These are phyloP conservation scores for Boletus pseudopeckii DNA, from an alignment of 768 basidiomycete genomes.

Conservation along the genomic window DNA sequence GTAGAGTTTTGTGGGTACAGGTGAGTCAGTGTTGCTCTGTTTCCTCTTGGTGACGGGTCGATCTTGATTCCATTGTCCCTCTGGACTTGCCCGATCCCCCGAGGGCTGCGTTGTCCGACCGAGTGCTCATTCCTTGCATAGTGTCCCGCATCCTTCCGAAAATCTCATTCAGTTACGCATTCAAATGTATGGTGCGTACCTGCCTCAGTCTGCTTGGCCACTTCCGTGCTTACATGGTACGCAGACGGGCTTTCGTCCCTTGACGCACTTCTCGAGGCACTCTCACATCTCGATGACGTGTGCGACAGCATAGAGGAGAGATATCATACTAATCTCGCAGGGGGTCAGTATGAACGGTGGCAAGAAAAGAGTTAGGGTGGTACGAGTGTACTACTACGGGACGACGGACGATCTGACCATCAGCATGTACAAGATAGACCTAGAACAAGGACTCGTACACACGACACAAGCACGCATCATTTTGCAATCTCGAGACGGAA, in stretches of 20 bases:
- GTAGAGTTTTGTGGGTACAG: slow-evolving; percentile 99
- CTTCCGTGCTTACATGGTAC: background rate
- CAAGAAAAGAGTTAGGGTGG: slow-evolving; percentile 55
- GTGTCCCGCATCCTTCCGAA: slow-evolving; percentile 90
- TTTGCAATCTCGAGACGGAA: slow-evolving; percentile 17
- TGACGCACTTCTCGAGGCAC: slow-evolving; percentile 70
- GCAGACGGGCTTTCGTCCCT: slow-evolving; percentile 86
- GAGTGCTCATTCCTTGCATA: background rate
- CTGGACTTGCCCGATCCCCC: background rate
- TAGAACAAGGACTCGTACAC: too few relatives aligned
- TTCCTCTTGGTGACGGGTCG: background rate
- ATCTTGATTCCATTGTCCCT: slow-evolving; percentile 14
- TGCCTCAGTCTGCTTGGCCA: background rate
- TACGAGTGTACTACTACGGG: too few relatives aligned
- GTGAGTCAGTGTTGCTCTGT: slow-evolving; percentile 39
- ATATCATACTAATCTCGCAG: slow-evolving; percentile 58
- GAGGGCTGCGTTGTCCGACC: background rate
- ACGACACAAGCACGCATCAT: background rate
- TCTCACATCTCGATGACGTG: slow-evolving; percentile 74
- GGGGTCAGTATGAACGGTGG: slow-evolving; percentile 61
- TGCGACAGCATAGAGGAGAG: slow-evolving; percentile 67
- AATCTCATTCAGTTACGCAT: slow-evolving; percentile 95
- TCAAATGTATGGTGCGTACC: slow-evolving; percentile 93
- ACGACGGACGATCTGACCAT: slow-evolving; percentile 5
- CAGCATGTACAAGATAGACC: background rate